Evolutionary conservation across 768 basidiomycete species (phyloP).

Genomic region (Amylocystis lapponica): DNA sequence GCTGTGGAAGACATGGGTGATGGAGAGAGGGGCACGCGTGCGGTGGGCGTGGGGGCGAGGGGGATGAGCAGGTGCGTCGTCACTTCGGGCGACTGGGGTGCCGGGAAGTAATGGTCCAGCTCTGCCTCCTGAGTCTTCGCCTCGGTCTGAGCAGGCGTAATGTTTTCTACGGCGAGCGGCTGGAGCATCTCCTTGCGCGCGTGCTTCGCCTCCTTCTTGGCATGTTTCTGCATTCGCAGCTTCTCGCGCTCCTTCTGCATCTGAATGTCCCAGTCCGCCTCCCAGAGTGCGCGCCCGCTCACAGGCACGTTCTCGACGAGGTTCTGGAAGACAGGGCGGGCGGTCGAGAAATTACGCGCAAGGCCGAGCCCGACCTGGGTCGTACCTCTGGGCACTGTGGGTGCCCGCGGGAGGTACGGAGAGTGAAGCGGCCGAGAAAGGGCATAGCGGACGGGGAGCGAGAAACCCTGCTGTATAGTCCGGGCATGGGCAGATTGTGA

Average conservation of each 20-base stretch:
- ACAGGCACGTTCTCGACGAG: slow-evolving; percentile 69
- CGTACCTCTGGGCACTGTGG: slow-evolving; percentile 41
- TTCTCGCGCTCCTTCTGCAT: slow-evolving; percentile 37
- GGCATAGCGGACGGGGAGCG: slow-evolving; percentile 47
- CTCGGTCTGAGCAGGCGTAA: slow-evolving; percentile 5
- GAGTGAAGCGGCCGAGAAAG: slow-evolving; percentile 40
- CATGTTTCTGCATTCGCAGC: slow-evolving; percentile 15
- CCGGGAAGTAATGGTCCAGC: slow-evolving; percentile 60
- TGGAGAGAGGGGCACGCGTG: slow-evolving; percentile 50
- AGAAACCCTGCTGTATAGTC: slow-evolving; percentile 50
- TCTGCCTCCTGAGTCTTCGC: slow-evolving; percentile 25
- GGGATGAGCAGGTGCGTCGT: slow-evolving; percentile 71
- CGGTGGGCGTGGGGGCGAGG: slow-evolving; percentile 66
- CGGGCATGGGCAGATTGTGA: slow-evolving; percentile 16
- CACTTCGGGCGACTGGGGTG: slow-evolving; percentile 29
- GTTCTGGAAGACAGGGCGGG: slow-evolving; percentile 73
- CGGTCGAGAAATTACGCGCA: slow-evolving; percentile 69
- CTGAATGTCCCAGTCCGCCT: slow-evolving; percentile 65
- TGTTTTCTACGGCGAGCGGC: slow-evolving; percentile 14
- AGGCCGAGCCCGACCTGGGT: slow-evolving; percentile 71
- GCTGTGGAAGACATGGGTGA: slow-evolving; percentile 16
- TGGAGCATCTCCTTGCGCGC: slow-evolving; percentile 25
- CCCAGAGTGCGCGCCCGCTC: slow-evolving; percentile 65
- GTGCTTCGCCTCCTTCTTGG: slow-evolving; percentile 16
- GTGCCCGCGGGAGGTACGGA: slow-evolving; percentile 55